Conservation (phyloP, 2,329 filamentous ascomycete species). For the Teratosphaeria gauchensis region DNA sequence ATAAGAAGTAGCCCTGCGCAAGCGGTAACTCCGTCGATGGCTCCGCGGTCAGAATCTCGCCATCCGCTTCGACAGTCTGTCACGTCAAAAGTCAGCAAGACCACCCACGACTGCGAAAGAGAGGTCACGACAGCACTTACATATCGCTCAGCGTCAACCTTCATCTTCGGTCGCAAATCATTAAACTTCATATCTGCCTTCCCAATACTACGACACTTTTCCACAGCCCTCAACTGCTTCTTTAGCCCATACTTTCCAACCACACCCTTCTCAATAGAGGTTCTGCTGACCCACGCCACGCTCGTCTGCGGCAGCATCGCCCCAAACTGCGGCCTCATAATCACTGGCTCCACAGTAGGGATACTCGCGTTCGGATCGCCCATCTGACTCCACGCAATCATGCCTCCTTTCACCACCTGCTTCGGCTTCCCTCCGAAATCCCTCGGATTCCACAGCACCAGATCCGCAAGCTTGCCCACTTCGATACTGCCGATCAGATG, state of each 20-base stretch:
- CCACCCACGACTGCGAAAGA: background rate
- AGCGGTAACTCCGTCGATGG: constrained; percentile 63
- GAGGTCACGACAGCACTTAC: constrained; percentile 30
- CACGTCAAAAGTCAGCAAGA: constrained; percentile 8
- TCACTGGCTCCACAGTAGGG: constrained; percentile 75
- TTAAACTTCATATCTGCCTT: constrained; percentile 26
- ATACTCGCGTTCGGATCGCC: constrained; percentile 53
- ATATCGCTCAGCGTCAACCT: constrained; percentile 85
- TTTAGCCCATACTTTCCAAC: constrained; percentile 64
- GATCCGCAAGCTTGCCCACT: constrained; percentile 78
- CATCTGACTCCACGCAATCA: constrained; percentile 79
- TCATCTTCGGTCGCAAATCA: constrained; percentile 68
- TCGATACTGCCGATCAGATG: constrained; percentile 82
- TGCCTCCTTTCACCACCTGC: constrained; percentile 74
- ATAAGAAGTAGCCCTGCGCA: constrained; percentile 69
- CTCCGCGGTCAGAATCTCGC: constrained; percentile 60
- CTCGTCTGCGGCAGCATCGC: constrained; percentile 51
- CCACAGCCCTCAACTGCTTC: constrained; percentile 73
- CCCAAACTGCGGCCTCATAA: constrained; percentile 80
- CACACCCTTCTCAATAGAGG: constrained; percentile 56
- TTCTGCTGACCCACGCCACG: constrained; percentile 73
- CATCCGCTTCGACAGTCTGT: constrained; percentile 70
- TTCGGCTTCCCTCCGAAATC: constrained; percentile 82
- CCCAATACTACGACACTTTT: constrained; percentile 29
- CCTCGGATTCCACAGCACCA: constrained; percentile 76